Conservation (phyloP, 768 basidiomycete genomes). For the Cystobasidium ongulense region DNA sequence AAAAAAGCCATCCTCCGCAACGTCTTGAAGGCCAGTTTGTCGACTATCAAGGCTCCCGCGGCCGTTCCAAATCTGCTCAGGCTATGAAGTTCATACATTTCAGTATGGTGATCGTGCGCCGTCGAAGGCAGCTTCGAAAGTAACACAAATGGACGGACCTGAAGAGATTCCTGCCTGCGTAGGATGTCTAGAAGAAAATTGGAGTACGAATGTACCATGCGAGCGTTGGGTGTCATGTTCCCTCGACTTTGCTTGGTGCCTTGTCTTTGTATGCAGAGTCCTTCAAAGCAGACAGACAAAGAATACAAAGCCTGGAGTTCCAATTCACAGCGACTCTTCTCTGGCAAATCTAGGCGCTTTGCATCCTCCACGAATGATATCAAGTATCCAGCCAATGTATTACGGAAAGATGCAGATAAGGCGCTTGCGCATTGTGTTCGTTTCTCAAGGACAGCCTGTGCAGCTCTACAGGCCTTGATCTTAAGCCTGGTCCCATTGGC, state of each 20-base stretch:
- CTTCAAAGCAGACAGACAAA: neutral
- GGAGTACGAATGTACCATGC: neutral
- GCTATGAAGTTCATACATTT: neutral
- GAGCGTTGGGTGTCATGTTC: too few species aligned
- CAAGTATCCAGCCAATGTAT: neutral
- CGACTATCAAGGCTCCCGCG: neutral
- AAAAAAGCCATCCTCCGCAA: neutral
- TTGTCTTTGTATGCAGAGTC: neutral
- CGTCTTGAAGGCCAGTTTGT: neutral
- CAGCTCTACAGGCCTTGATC: constrained; percentile 65
- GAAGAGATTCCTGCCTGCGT: neutral
- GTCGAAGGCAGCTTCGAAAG: neutral
- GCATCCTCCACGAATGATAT: neutral
- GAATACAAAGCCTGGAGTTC: constrained; percentile 46
- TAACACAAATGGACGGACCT: neutral
- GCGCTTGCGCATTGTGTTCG: constrained; percentile 43
- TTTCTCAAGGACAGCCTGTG: constrained; percentile 60
- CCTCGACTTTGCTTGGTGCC: neutral
- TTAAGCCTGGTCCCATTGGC: constrained; percentile 58
- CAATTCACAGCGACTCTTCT: constrained; percentile 50
- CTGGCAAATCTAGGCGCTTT: constrained; percentile 54
- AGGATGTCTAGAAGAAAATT: neutral
- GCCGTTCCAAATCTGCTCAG: neutral
- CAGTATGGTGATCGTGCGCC: neutral
- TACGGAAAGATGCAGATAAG: neutral